A percentile compares a stretch with the other conserved stretches of the same genome.
phyloP scores from a whole-genome alignment of 345 rosid genomes.

The Raphanus raphanistrum region DNA sequence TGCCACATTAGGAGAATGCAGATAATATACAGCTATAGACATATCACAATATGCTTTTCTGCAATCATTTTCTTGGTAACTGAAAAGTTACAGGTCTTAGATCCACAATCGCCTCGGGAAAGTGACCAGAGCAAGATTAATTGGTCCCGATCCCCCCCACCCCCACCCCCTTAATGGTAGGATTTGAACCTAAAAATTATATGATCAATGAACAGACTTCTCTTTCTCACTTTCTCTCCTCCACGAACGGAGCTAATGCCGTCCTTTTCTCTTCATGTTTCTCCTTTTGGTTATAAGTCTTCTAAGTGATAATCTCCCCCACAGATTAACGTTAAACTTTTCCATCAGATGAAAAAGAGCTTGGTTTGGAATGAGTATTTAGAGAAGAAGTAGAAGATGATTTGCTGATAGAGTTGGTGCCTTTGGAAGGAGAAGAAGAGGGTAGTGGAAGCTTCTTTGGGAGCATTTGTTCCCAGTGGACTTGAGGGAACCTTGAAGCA shows the following conservation, averaged over 20 bases:
- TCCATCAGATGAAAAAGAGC: slow-evolving; percentile 49
- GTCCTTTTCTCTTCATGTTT: not conserved
- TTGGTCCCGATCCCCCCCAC: not conserved
- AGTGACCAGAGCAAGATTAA: not conserved
- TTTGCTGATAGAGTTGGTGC: slow-evolving; percentile 64
- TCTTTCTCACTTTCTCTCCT: slow-evolving; percentile 8
- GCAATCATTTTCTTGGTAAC: not conserved
- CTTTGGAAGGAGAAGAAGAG: slow-evolving; percentile 83
- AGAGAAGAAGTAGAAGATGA: slow-evolving; percentile 44
- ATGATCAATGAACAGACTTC: slow-evolving; percentile 14
- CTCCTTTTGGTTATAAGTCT: not conserved
- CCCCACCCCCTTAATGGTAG: not conserved
- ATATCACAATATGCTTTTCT: slow-evolving; percentile 1
- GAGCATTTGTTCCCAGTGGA: slow-evolving; percentile 74
- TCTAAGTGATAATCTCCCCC: not conserved
- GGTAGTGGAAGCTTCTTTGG: slow-evolving; percentile 82
- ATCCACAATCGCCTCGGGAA: not conserved
- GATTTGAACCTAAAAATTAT: not conserved
- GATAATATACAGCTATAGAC: slow-evolving; percentile 21
- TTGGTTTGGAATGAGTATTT: slow-evolving; percentile 31
- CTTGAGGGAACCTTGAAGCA: slow-evolving; percentile 65
- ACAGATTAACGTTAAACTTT: slow-evolving; percentile 46
- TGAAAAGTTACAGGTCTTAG: not conserved
- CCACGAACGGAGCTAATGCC: slow-evolving; percentile 1
- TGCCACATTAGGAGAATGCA: not conserved